A percentile compares a stretch with the other conserved stretches of the same genome.
These are phyloP conservation scores for Diaporthe helianthi DNA, from an alignment of 2,329 filamentous ascomycete species.

Conservation along the genomic window DNA sequence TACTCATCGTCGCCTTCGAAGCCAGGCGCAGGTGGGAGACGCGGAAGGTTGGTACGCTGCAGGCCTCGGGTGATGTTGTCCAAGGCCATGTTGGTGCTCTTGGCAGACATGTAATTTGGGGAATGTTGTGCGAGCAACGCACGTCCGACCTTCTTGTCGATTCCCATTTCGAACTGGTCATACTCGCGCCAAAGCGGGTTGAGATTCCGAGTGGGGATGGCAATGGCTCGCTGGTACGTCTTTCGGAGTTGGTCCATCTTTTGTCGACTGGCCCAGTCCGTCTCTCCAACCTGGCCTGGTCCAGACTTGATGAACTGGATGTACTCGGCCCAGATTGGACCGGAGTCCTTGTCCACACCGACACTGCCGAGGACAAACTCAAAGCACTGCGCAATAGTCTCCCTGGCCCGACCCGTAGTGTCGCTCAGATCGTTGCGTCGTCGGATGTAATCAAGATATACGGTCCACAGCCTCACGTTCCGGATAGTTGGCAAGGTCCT, in stretches of 20 bases:
- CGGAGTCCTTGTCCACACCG: slow-evolving; percentile 89
- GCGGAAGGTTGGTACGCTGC: slow-evolving; percentile 78
- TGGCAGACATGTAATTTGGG: slow-evolving; percentile 93
- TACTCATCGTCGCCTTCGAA: slow-evolving; percentile 90
- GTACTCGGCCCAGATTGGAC: slow-evolving; percentile 92
- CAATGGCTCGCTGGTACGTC: slow-evolving; percentile 89
- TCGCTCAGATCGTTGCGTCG: slow-evolving; percentile 91
- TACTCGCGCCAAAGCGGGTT: slow-evolving; percentile 96
- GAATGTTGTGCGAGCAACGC: slow-evolving; percentile 95
- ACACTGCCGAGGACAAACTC: slow-evolving; percentile 86
- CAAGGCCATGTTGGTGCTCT: slow-evolving; percentile 87
- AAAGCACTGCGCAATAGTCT: slow-evolving; percentile 84
- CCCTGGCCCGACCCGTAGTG: slow-evolving; percentile 75
- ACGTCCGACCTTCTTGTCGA: slow-evolving; percentile 92
- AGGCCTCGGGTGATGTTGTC: slow-evolving; percentile 85
- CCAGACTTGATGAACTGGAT: slow-evolving; percentile 90
- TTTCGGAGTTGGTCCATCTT: slow-evolving; percentile 96
- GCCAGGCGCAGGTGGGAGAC: slow-evolving; percentile 81
- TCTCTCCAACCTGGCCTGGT: slow-evolving; percentile 84
- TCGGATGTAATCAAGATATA: slow-evolving; percentile 94
- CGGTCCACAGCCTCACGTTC: slow-evolving; percentile 87
- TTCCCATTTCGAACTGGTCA: slow-evolving; percentile 90
- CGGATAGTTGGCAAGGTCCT: slow-evolving; percentile 79
- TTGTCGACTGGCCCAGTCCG: slow-evolving; percentile 93
- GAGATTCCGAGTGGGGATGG: slow-evolving; percentile 82